Evolutionary conservation across 352 stramenopile species (phyloP), one percentile per base, ranked within the genome.

Genomic region (Pythium angustatum): DNA sequence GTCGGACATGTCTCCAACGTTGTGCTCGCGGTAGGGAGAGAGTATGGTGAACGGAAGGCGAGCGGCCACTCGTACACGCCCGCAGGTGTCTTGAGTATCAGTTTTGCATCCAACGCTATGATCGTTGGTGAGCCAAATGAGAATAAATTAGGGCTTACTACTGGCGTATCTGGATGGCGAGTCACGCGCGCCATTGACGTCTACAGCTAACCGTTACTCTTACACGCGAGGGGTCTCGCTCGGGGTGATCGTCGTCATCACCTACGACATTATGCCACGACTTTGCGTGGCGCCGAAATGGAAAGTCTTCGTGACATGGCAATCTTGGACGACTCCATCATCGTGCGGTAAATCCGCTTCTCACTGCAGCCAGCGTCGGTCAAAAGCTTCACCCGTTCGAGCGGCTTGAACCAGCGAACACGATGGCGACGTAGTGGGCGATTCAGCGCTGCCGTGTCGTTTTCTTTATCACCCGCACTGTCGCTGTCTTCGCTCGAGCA

Each of bases 241-340:
- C 19, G 34, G 34, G n/a, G n/a, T n/a, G n/a, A n/a, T n/a, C n/a
- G n/a, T n/a, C n/a, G n/a, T n/a, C n/a, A n/a, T n/a, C n/a, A n/a
- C n/a, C n/a, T n/a, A n/a, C n/a, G n/a, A 44, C 21, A 15, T 33
- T 22, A 60, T 10, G 43, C 31, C 22, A 27, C 26, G 27, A 40
- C 40, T 14, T 41, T 21, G 36, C 27, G 27, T 17, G 24, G 48
- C 33, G 36, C 17, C 14, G 58, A 51, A 26, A 60, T 38, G 38
- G 45, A 47, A 3, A 65, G 19, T 45, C 58, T n/a, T 26, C 58
- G 36, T 3, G 58, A 65, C 58, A 65, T 65, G 33, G 58, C 36
- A 15, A 65, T 65, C 28, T 65, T 49, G 21, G 58, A 65, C 2
- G 58, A 65, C 58, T 65, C 58, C 58, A 65, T 65, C 58, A 65